Conservation (phyloP, 2,329 filamentous ascomycete genomes). For the Colletotrichum spinosum region DNA sequence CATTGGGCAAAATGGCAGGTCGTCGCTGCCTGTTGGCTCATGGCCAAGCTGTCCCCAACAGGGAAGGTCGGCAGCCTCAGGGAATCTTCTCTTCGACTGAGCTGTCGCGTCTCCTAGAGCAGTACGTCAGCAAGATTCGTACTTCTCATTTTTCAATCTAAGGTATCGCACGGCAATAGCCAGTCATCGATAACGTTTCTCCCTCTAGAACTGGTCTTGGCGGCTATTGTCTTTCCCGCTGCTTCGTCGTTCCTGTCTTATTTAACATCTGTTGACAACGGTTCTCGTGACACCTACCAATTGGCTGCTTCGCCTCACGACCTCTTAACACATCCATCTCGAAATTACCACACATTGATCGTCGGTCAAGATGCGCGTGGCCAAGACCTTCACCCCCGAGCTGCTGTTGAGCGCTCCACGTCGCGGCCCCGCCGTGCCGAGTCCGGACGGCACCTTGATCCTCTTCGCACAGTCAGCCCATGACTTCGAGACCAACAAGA, state of each 20-base stretch:
- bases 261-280: no score
- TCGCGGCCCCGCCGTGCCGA: slow-evolving; percentile 51
- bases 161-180: background rate
- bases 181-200: background rate
- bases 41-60: slow-evolving; percentile 1
- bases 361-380: slow-evolving; percentile 36
- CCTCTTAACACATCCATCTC: slow-evolving; percentile 12
- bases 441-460: slow-evolving; percentile 53
- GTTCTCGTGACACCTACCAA: background rate
- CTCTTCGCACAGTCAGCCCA: slow-evolving; percentile 55
- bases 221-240: no score
- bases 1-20: no score
- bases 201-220: background rate
- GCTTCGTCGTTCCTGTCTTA: no score
- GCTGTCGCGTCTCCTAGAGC: slow-evolving; percentile 26
- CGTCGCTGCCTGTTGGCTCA: background rate
- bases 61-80: slow-evolving; percentile 23
- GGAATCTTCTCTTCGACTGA: background rate
- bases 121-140: slow-evolving; percentile 33
- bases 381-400: slow-evolving; percentile 46
- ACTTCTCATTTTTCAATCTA: slow-evolving; percentile 1
- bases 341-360: background rate
- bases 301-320: background rate
- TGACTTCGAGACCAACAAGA: slow-evolving; percentile 47
- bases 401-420: slow-evolving; percentile 45